These are phyloP conservation scores for Botrytis fragariae DNA, from an alignment of 2,329 filamentous ascomycete genomes.

Conservation along the genomic window DNA sequence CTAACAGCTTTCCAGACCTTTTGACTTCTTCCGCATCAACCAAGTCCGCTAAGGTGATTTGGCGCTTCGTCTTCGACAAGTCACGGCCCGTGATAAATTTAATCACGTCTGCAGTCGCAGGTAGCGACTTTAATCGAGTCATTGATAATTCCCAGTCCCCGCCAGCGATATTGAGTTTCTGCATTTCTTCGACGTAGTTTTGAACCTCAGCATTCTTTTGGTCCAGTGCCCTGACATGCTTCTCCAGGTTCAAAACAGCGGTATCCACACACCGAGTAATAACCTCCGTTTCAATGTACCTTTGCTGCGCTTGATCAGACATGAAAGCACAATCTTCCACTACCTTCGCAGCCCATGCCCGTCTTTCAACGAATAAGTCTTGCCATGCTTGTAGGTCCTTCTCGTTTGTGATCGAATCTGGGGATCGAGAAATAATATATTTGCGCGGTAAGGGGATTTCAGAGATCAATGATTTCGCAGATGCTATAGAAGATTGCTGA, in stretches of 20 bases:
- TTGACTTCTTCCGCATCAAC: slow-evolving; percentile 71
- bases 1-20: slow-evolving; percentile 66
- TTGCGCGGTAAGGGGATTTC: slow-evolving; percentile 52
- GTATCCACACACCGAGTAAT: slow-evolving; percentile 80
- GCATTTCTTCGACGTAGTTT: slow-evolving; percentile 65
- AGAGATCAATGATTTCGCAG: slow-evolving; percentile 45
- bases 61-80: slow-evolving; percentile 44
- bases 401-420: slow-evolving; percentile 79
- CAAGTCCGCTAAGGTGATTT: slow-evolving; percentile 68
- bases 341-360: slow-evolving; percentile 73
- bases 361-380: slow-evolving; percentile 75
- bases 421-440: slow-evolving; percentile 62
- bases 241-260: slow-evolving; percentile 80
- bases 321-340: slow-evolving; percentile 67
- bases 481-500: slow-evolving; percentile 51
- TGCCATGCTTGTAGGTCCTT: slow-evolving; percentile 86
- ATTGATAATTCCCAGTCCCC: slow-evolving; percentile 68
- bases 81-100: slow-evolving; percentile 59
- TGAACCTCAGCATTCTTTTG: slow-evolving; percentile 69
- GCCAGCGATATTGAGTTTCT: slow-evolving; percentile 66
- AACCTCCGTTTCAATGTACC: slow-evolving; percentile 70
- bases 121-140: slow-evolving; percentile 59
- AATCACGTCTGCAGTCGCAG: slow-evolving; percentile 64
- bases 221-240: slow-evolving; percentile 69
- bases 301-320: slow-evolving; percentile 58